phyloP scores from a whole-genome alignment of 2,329 filamentous ascomycete genomes.

The Trichoderma koningii region DNA sequence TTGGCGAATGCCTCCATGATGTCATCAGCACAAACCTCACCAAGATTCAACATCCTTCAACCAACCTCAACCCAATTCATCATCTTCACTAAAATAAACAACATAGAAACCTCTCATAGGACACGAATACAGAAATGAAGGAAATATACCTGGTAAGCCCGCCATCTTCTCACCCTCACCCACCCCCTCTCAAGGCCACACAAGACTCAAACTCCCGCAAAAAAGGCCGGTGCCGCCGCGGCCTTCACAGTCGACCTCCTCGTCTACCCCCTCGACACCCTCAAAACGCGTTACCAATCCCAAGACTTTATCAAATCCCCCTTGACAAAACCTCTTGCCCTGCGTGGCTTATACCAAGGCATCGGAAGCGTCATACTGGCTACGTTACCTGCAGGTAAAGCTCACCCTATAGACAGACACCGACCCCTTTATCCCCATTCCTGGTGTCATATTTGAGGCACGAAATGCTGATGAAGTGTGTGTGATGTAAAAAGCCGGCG shows the following conservation, averaged over 20 bases:
- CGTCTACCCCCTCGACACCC: constrained; percentile 84
- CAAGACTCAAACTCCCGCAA: too few relatives aligned
- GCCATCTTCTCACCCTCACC: too few relatives aligned
- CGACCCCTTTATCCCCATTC: too few relatives aligned
- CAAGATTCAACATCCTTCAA: background rate
- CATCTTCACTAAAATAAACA: background rate
- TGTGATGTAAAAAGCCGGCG: constrained; percentile 58
- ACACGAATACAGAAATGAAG: constrained; percentile 1
- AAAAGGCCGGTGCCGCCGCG: constrained; percentile 77
- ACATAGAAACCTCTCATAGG: background rate
- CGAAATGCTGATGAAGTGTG: too few relatives aligned
- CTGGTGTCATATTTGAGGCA: too few relatives aligned
- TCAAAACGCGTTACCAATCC: constrained; percentile 85
- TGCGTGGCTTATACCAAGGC: constrained; percentile 82
- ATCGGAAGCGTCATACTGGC: constrained; percentile 82
- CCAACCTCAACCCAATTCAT: background rate
- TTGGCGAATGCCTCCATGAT: constrained; percentile 7
- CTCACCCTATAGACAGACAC: background rate
- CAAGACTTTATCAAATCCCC: constrained; percentile 67
- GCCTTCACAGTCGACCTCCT: constrained; percentile 84
- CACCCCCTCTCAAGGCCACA: too few relatives aligned
- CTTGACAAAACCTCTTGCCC: constrained; percentile 55
- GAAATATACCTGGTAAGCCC: constrained; percentile 40
- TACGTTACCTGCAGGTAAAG: constrained; percentile 79
- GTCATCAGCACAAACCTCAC: background rate